Percentiles rank a stretch among this genome's conserved stretches.
phyloP scores from a whole-genome alignment of 768 basidiomycete genomes.

The Russula lepida region DNA sequence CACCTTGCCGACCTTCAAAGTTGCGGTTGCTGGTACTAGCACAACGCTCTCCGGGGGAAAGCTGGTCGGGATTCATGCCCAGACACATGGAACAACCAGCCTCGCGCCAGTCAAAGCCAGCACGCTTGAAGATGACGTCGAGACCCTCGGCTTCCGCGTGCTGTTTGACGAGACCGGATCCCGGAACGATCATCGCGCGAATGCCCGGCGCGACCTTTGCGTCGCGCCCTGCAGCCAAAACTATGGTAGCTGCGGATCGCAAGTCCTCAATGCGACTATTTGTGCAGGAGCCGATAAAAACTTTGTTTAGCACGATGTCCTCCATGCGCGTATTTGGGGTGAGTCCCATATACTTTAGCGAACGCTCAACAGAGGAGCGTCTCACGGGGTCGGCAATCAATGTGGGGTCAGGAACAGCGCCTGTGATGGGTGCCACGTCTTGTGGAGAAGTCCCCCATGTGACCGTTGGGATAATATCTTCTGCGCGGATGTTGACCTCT shows the following conservation, averaged over 20 bases:
- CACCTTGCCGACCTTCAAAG: conserved; percentile 56
- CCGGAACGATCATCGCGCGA: conserved; percentile 61
- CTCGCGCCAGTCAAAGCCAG: conserved; percentile 63
- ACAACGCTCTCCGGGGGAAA: conserved; percentile 48
- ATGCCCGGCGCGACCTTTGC: conserved; percentile 45
- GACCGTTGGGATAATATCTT: conserved; percentile 55
- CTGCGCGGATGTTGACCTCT: conserved; percentile 47
- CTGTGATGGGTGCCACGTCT: conserved; percentile 52
- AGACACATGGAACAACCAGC: conserved; percentile 67
- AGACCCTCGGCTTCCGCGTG: conserved; percentile 60
- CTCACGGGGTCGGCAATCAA: conserved; percentile 37
- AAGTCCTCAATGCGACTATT: conserved; percentile 62
- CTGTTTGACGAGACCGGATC: conserved; percentile 55
- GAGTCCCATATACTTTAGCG: conserved; percentile 57
- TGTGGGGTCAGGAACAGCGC: conserved; percentile 46
- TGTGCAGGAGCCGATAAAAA: conserved; percentile 62
- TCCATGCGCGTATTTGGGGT: conserved; percentile 45
- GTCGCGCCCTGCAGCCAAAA: conserved; percentile 42
- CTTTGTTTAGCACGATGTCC: conserved; percentile 53
- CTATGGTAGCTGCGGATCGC: conserved; percentile 49
- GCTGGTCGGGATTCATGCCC: conserved; percentile 64
- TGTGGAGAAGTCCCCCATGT: conserved; percentile 63
- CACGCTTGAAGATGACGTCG: conserved; percentile 52
- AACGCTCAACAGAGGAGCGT: conserved; percentile 40
- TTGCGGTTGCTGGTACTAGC: conserved; percentile 60